Conservation (phyloP, 352 stramenopile genomes). For the Phytophthora uliginosa region DNA sequence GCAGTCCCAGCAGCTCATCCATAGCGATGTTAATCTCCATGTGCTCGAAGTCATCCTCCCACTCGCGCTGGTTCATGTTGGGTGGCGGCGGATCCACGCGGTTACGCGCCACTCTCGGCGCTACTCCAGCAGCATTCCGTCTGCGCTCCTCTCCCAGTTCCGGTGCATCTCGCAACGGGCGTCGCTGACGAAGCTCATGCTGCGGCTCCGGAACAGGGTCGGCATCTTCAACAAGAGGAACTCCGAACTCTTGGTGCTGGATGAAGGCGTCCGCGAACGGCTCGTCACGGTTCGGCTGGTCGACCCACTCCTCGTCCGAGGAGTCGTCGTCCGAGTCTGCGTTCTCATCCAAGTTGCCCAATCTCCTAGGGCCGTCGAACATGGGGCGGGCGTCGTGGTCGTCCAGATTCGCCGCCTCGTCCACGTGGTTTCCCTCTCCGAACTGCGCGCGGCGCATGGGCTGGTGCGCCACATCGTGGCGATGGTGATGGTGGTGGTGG, state of each 20-base stretch:
- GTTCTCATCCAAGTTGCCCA: conserved; percentile 54
- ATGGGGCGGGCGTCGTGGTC: conserved; percentile 31
- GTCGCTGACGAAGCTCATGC: conserved; percentile 56
- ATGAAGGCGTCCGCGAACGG: conserved; percentile 59
- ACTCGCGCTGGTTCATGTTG: conserved; percentile 67
- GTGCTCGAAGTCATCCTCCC: conserved; percentile 93
- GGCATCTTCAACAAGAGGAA: conserved; percentile 25
- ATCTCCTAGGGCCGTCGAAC: conserved; percentile 47
- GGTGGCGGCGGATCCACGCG: conserved; percentile 45
- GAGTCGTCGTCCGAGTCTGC: conserved; percentile 54
- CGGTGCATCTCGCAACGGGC: conserved; percentile 25
- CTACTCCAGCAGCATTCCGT: conserved; percentile 26
- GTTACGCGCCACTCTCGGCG: conserved; percentile 43
- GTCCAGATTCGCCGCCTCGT: conserved; percentile 20
- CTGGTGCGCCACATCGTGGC: conserved; percentile 22
- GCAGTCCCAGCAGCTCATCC: conserved; percentile 97
- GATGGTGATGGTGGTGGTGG: conserved; percentile 34
- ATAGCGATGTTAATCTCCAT: conserved; percentile 97
- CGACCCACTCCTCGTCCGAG: conserved; percentile 59
- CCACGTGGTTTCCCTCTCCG: conserved; percentile 29
- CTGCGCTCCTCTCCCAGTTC: conserved; percentile 25
- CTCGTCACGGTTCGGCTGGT: conserved; percentile 37
- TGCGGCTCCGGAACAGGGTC: conserved; percentile 35
- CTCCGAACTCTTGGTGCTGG: conserved; percentile 42
- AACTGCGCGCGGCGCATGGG: conserved; percentile 24